phyloP scores from a whole-genome alignment of 805 yeast genomes.

The Hanseniaspora pseudoguilliermondii region DNA sequence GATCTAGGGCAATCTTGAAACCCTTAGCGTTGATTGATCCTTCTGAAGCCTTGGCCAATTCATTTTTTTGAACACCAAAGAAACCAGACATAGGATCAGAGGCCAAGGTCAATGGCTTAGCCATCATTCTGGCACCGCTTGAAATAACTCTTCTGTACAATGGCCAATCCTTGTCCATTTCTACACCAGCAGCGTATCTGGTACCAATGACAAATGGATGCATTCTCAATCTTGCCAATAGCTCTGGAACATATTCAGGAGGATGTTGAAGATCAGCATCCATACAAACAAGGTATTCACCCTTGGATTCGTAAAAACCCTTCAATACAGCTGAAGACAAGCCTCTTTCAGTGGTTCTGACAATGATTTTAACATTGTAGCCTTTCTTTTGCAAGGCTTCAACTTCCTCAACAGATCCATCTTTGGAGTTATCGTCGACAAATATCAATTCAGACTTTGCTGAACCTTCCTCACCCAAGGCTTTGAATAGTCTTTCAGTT shows the following conservation, averaged over 20 bases:
- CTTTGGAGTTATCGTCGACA: constrained; percentile 40
- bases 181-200: constrained; percentile 43
- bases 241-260: constrained; percentile 38
- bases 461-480: constrained; percentile 33
- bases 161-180: constrained; percentile 44
- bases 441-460: constrained; percentile 36
- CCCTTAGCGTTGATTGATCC: constrained; percentile 33
- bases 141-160: constrained; percentile 38
- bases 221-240: constrained; percentile 30
- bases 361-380: constrained; percentile 37
- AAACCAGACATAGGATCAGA: constrained; percentile 44
- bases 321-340: constrained; percentile 38
- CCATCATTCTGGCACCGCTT: constrained; percentile 37
- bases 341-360: constrained; percentile 40
- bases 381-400: constrained; percentile 34
- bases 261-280: constrained; percentile 45
- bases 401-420: constrained; percentile 42
- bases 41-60: constrained; percentile 27
- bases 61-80: constrained; percentile 38
- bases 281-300: constrained; percentile 39
- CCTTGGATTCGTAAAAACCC: constrained; percentile 37
- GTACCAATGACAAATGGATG: constrained; percentile 39
- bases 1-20: constrained; percentile 39
- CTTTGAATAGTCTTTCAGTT: constrained; percentile 37
- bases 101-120: constrained; percentile 39